These are phyloP conservation scores for Penstemon newberryi DNA, from an alignment of 257 asterid genomes.

Conservation along the genomic window DNA sequence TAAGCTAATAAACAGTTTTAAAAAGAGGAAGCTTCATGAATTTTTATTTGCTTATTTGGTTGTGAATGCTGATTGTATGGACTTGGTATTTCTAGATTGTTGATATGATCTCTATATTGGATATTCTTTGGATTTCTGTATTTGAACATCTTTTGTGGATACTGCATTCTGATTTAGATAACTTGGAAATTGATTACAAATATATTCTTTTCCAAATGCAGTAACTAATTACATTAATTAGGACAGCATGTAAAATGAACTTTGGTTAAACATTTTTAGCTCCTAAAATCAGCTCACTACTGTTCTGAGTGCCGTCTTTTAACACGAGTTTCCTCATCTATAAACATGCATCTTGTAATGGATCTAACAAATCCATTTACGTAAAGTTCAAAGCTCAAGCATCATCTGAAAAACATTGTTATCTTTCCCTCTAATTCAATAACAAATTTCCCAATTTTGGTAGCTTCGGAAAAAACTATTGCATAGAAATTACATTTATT, in stretches of 20 bases:
- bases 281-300: not conserved
- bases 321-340: not conserved
- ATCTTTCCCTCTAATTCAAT: no score
- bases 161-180: constrained; percentile 9
- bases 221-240: not conserved
- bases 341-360: not conserved
- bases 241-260: not conserved
- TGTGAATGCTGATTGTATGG: not conserved
- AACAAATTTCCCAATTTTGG: no score
- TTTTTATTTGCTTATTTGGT: not conserved
- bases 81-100: not conserved
- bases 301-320: not conserved
- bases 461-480: no score
- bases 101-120: not conserved
- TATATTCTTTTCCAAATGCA: not conserved
- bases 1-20: no score
- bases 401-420: no score
- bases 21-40: no score
- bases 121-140: not conserved
- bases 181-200: not conserved
- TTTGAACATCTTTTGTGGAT: not conserved
- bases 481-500: no score
- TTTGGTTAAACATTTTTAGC: not conserved
- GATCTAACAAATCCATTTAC: not conserved
- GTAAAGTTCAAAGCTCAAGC: no score